These are phyloP conservation scores for Rhodosporidiobolus sp. DNA, from an alignment of 768 basidiomycete species.

Conservation along the genomic window DNA sequence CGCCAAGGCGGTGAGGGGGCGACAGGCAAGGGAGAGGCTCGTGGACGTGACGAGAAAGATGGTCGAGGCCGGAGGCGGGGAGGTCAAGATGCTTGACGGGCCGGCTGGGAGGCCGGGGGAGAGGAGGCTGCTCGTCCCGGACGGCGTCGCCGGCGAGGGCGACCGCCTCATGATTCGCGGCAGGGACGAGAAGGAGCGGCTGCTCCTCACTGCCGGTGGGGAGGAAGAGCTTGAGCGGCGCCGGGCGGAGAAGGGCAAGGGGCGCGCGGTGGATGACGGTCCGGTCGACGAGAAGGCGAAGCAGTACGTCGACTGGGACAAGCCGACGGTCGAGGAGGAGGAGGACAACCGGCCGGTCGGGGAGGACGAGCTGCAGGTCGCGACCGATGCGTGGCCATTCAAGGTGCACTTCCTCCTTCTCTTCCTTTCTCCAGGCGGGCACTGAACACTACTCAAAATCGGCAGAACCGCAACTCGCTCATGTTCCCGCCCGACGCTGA, in stretches of 20 bases:
- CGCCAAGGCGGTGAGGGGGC: slow-evolving; percentile 61
- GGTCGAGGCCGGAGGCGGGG: slow-evolving; percentile 30
- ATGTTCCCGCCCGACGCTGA: slow-evolving; percentile 96
- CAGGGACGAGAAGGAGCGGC: slow-evolving; percentile 48
- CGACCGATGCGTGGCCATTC: slow-evolving; percentile 40
- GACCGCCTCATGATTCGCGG: slow-evolving; percentile 65
- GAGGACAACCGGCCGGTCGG: slow-evolving; percentile 8
- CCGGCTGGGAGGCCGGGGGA: slow-evolving; percentile 43
- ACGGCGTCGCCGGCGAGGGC: slow-evolving; percentile 24
- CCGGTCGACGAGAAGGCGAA: slow-evolving; percentile 24
- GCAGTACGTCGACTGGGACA: slow-evolving; percentile 44
- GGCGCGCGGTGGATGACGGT: slow-evolving; percentile 30
- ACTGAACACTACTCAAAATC: not conserved
- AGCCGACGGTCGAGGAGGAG: slow-evolving; percentile 36
- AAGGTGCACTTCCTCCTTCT: slow-evolving; percentile 63
- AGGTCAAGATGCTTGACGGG: slow-evolving; percentile 43
- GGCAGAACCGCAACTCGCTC: slow-evolving; percentile 81
- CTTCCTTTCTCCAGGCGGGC: slow-evolving; percentile 53
- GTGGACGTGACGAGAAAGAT: slow-evolving; percentile 43
- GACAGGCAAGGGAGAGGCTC: slow-evolving; percentile 62
- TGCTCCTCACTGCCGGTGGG: slow-evolving; percentile 44
- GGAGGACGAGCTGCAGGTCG: slow-evolving; percentile 31
- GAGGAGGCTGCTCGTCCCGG: slow-evolving; percentile 31
- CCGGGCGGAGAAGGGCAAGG: slow-evolving; percentile 27
- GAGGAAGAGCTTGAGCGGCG: slow-evolving; percentile 53